Evolutionary conservation across 2,329 filamentous ascomycete species (phyloP).

Genomic region (Colletotrichum cereale): DNA sequence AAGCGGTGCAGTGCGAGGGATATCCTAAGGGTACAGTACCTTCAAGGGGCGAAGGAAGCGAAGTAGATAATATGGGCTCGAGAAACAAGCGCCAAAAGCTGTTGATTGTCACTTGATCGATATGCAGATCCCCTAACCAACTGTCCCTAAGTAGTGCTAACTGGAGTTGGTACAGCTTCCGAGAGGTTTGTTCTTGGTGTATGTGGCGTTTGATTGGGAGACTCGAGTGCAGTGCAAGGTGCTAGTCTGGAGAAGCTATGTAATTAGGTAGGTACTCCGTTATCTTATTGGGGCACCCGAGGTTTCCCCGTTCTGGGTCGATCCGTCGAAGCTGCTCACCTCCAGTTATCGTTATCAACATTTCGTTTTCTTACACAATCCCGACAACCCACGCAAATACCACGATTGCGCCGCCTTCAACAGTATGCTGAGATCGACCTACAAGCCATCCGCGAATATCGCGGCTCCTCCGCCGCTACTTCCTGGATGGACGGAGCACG

Average conservation of each 20-base stretch:
- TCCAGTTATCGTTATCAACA: constrained; percentile 5
- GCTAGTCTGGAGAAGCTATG: not conserved
- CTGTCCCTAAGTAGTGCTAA: not conserved
- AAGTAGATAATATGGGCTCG: not conserved
- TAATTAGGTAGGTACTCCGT: not conserved
- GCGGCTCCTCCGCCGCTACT: constrained; percentile 70
- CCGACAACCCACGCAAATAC: not conserved
- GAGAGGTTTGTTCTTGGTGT: constrained; percentile 1
- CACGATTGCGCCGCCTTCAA: not conserved
- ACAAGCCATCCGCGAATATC: constrained; percentile 66
- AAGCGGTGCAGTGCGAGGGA: not conserved
- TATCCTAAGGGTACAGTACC: too few species aligned
- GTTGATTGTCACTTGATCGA: constrained; percentile 34
- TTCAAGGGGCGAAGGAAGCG: not conserved
- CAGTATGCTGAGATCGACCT: constrained; percentile 82
- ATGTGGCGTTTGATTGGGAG: constrained; percentile 22
- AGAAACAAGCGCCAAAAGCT: constrained; percentile 1
- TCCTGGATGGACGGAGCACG: constrained; percentile 93
- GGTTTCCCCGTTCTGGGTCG: constrained; percentile 4
- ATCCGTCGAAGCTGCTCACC: not conserved
- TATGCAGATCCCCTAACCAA: constrained; percentile 15
- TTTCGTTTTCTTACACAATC: not conserved
- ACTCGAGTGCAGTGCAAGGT: not conserved
- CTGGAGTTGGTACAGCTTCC: constrained; percentile 2
- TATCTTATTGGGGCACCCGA: constrained; percentile 16